phyloP scores from a whole-genome alignment of 202 grass and related monocot species.

The Saccharum hybrid region DNA sequence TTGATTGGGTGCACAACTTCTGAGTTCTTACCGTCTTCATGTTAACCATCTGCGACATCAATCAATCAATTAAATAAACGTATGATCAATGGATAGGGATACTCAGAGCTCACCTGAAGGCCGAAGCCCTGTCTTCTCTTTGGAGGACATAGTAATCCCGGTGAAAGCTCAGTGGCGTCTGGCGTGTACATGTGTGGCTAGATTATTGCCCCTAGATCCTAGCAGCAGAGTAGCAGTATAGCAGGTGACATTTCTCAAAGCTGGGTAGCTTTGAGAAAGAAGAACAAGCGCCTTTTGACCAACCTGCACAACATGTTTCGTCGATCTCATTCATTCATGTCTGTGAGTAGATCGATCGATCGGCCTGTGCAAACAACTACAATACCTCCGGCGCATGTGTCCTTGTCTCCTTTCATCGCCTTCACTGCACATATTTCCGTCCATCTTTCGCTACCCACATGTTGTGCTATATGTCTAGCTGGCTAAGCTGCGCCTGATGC shows the following conservation, averaged over 20 bases:
- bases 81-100: too few species aligned
- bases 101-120: conserved; percentile 8
- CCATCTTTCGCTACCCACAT: conserved; percentile 5
- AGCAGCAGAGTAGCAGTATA: neutral
- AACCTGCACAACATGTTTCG: conserved; percentile 33
- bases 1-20: too few species aligned
- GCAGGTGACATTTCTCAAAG: neutral
- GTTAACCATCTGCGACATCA: too few species aligned
- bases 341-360: neutral
- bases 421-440: neutral
- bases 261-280: conserved; percentile 43
- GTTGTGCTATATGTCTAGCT: neutral
- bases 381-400: conserved; percentile 12
- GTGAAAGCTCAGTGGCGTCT: too few species aligned
- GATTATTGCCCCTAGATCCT: conserved; percentile 1
- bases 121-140: too few species aligned
- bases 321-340: conserved; percentile 37
- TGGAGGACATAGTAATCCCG: too few species aligned
- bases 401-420: conserved; percentile 20
- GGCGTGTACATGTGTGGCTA: conserved; percentile 14
- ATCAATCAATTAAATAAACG: too few species aligned
- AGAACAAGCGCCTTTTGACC: conserved; percentile 50
- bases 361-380: conserved; percentile 9
- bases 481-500: neutral
- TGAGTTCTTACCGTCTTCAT: too few species aligned